These are phyloP conservation scores for Tetracladium setigerum DNA, from an alignment of 495 filamentous ascomycete genomes.

Conservation along the genomic window DNA sequence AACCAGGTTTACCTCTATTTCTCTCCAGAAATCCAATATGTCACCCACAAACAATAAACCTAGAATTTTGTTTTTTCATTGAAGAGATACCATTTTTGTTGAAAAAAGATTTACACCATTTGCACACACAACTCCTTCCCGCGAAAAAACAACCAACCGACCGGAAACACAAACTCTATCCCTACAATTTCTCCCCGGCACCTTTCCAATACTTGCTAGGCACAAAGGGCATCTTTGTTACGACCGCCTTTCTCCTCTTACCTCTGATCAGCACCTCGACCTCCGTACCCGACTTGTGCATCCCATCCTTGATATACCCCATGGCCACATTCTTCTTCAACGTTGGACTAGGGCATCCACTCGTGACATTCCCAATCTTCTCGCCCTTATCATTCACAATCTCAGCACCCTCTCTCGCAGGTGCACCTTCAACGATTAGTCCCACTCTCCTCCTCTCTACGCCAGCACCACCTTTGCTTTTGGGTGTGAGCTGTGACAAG, in stretches of 20 bases:
- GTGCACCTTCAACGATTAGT: conserved; percentile 75
- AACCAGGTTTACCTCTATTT: too few species aligned
- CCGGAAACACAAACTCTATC: too few species aligned
- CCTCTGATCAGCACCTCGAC: conserved; percentile 75
- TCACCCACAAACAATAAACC: too few species aligned
- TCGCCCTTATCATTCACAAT: conserved; percentile 56
- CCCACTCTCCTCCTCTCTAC: conserved; percentile 71
- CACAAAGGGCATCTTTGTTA: conserved; percentile 93
- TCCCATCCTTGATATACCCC: conserved; percentile 79
- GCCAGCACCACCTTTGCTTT: conserved; percentile 55
- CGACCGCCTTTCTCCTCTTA: conserved; percentile 67
- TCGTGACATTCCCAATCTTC: conserved; percentile 65
- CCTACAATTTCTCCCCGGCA: not conserved
- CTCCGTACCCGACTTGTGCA: conserved; percentile 83
- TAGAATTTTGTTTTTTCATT: too few species aligned
- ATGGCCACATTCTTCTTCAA: conserved; percentile 89
- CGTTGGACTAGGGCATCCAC: conserved; percentile 81
- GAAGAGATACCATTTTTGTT: too few species aligned
- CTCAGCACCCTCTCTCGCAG: conserved; percentile 81
- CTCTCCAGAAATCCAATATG: too few species aligned
- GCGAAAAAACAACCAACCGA: too few species aligned
- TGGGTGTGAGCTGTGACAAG: conserved; percentile 60
- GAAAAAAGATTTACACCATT: too few species aligned
- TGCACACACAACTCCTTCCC: too few species aligned
- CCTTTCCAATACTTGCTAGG: conserved; percentile 64